A percentile compares a stretch with the other conserved stretches of the same genome.
Conservation (phyloP, 192 early-diverging fungal genomes). For the Entrophospora sp. region DNA sequence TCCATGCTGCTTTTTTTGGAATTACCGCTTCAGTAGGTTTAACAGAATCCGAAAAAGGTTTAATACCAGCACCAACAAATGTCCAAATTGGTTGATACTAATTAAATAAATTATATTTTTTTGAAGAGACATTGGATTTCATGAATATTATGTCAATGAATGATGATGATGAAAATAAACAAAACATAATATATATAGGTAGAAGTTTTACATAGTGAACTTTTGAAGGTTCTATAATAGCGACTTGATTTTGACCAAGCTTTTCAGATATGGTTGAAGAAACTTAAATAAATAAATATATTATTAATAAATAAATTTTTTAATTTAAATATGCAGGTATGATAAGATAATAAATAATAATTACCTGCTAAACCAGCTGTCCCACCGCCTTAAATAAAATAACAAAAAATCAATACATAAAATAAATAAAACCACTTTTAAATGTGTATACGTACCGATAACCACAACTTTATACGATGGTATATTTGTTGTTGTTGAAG, state of each 20-base stretch:
- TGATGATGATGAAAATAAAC: background rate
- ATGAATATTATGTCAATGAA: background rate
- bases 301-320: background rate
- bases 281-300: slow-evolving; percentile 35
- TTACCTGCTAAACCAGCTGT: slow-evolving; percentile 46
- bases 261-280: slow-evolving; percentile 57
- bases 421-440: background rate
- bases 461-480: slow-evolving; percentile 48
- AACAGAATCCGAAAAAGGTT: slow-evolving; percentile 59
- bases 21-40: slow-evolving; percentile 62
- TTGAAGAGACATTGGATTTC: background rate
- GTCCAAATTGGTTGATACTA: slow-evolving; percentile 87
- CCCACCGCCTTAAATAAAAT: slow-evolving; percentile 35
- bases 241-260: slow-evolving; percentile 57
- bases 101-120: background rate
- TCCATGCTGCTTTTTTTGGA: slow-evolving; percentile 66
- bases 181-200: background rate
- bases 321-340: background rate
- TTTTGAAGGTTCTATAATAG: slow-evolving; percentile 65
- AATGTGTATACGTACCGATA: slow-evolving; percentile 21
- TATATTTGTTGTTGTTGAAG: background rate
- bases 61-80: slow-evolving; percentile 81
- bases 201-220: slow-evolving; percentile 58
- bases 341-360: background rate
- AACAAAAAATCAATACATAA: background rate